Conservation (phyloP, 139 green algal species). For the Mesotaenium endlicherianum region DNA sequence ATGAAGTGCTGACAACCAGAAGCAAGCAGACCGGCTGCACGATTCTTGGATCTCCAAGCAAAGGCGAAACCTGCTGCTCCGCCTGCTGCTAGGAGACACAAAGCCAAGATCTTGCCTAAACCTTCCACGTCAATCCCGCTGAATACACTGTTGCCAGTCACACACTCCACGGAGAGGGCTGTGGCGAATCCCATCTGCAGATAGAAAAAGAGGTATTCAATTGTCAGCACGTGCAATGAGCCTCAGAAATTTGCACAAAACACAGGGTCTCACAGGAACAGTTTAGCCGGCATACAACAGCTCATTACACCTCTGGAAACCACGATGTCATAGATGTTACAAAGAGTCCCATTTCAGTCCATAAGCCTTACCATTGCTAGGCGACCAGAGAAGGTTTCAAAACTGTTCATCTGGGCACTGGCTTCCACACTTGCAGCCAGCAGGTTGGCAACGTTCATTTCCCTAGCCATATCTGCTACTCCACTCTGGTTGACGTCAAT, state of each 20-base stretch:
- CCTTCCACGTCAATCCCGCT: background rate
- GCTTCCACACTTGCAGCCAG: background rate
- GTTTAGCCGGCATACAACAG: too few relatives aligned
- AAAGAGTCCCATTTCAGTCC: too few relatives aligned
- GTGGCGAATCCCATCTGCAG: background rate
- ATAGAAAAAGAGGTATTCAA: background rate
- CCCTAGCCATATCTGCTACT: background rate
- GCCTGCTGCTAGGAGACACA: background rate
- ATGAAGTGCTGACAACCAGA: background rate
- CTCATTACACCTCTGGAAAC: too few relatives aligned
- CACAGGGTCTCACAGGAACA: too few relatives aligned
- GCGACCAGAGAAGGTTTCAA: conserved; percentile 6
- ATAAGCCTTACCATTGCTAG: conserved; percentile 9
- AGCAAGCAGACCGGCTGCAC: background rate
- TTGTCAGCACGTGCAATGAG: too few relatives aligned
- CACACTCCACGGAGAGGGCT: background rate
- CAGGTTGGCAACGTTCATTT: background rate
- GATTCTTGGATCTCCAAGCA: conserved; percentile 1
- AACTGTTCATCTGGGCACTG: background rate
- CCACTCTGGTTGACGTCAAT: background rate
- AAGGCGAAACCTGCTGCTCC: background rate
- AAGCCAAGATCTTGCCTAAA: background rate
- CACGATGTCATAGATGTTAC: too few relatives aligned
- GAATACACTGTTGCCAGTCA: conserved; percentile 1
- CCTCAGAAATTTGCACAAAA: too few relatives aligned